phyloP scores from a whole-genome alignment of 495 filamentous ascomycete species.

The Penicillium malachiteum region DNA sequence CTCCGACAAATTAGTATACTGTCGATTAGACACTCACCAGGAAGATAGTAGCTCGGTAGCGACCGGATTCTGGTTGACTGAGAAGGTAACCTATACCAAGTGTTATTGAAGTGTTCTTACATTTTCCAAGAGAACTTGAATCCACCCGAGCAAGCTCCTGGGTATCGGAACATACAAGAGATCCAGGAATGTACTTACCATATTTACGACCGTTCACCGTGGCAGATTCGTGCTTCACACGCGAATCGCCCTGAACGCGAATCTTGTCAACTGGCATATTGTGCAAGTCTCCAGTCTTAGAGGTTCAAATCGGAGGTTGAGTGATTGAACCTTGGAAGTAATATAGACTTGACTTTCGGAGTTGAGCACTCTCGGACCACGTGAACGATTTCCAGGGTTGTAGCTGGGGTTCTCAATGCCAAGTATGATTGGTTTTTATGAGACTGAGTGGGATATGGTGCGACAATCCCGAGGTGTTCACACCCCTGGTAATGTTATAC shows the following conservation, averaged over 20 bases:
- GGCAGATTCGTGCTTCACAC: slow-evolving; percentile 60
- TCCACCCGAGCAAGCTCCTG: not conserved
- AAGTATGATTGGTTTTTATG: too few species aligned
- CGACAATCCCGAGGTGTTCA: too few species aligned
- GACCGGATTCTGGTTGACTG: slow-evolving; percentile 53
- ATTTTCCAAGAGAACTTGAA: not conserved
- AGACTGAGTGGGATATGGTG: too few species aligned
- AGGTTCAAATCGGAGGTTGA: too few species aligned
- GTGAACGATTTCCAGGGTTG: too few species aligned
- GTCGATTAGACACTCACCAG: slow-evolving; percentile 44
- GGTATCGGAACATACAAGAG: too few species aligned
- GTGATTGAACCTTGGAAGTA: too few species aligned
- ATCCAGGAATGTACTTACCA: slow-evolving; percentile 32
- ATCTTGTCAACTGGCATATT: slow-evolving; percentile 59
- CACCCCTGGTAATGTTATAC: too few species aligned
- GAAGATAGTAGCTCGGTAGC: slow-evolving; percentile 61
- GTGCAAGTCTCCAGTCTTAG: not conserved
- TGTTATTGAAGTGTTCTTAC: not conserved
- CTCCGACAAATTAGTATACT: too few species aligned
- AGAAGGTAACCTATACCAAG: slow-evolving; percentile 58
- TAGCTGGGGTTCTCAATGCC: too few species aligned
- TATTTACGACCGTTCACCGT: slow-evolving; percentile 65
- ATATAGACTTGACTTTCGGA: too few species aligned
- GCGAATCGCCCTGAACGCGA: slow-evolving; percentile 56
- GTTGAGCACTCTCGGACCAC: too few species aligned